These are phyloP conservation scores for Triadica sebifera DNA, from an alignment of 345 rosid species.

Conservation along the genomic window DNA sequence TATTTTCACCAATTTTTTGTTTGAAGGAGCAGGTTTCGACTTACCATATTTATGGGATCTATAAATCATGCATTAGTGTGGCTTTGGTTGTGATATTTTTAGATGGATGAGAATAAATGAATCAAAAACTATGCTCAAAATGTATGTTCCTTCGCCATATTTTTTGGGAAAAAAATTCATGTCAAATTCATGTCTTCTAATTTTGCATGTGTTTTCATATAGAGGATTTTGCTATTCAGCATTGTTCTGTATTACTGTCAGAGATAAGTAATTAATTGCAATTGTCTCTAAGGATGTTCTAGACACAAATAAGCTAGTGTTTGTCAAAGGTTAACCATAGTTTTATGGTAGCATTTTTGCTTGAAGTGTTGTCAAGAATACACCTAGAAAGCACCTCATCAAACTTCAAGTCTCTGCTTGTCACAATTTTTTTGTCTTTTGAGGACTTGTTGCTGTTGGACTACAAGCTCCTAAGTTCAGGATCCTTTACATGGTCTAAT, in stretches of 20 bases:
- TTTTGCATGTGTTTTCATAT: background rate
- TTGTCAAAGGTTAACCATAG: no score
- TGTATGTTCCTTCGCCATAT: background rate
- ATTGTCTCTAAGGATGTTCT: no score
- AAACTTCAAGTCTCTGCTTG: no score
- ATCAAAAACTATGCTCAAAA: background rate
- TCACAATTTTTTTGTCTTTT: no score
- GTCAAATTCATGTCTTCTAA: background rate
- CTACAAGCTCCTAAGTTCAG: no score
- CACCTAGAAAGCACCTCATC: no score
- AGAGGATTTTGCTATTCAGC: background rate
- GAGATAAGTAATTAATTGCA: no score
- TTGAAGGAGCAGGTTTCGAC: constrained; percentile 53
- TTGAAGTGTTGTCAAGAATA: no score
- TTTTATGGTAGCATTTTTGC: no score
- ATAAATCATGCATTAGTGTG: constrained; percentile 50
- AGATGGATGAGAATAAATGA: constrained; percentile 16
- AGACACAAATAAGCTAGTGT: no score
- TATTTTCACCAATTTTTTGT: constrained; percentile 49
- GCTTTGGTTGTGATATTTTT: constrained; percentile 70
- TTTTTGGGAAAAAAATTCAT: background rate
- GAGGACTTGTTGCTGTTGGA: no score
- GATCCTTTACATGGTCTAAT: no score
- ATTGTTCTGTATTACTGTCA: background rate
- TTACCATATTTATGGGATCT: constrained; percentile 68